These are phyloP conservation scores for Pestalotiopsis fici DNA, from an alignment of 2,329 filamentous ascomycete species.

Conservation along the genomic window DNA sequence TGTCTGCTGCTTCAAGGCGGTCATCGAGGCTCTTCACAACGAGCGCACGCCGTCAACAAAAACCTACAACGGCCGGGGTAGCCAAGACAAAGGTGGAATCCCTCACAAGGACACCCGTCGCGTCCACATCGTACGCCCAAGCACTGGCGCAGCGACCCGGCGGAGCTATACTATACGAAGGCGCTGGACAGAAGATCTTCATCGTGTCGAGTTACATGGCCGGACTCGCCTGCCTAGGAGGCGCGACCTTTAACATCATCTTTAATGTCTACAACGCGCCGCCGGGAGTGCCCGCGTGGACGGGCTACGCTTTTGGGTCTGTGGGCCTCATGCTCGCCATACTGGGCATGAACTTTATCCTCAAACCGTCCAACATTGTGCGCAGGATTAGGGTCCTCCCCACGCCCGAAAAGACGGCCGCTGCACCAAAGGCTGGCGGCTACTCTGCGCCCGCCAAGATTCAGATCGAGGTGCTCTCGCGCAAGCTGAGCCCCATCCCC, in stretches of 20 bases:
- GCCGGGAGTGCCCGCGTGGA: constrained; percentile 54
- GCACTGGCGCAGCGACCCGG: constrained; percentile 56
- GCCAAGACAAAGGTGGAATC: constrained; percentile 9
- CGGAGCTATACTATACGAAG: constrained; percentile 64
- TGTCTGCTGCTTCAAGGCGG: neutral
- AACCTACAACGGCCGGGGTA: neutral
- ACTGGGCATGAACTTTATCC: constrained; percentile 61
- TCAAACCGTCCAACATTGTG: constrained; percentile 60
- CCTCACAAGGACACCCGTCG: constrained; percentile 16
- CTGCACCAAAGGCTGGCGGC: constrained; percentile 10
- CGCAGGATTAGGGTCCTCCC: constrained; percentile 58
- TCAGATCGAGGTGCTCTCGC: constrained; percentile 53
- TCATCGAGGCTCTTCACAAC: neutral
- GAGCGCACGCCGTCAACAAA: neutral
- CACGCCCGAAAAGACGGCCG: constrained; percentile 14
- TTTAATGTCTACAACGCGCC: constrained; percentile 49
- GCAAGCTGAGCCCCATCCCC: constrained; percentile 45
- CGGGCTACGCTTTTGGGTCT: constrained; percentile 56
- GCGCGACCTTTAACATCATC: constrained; percentile 52
- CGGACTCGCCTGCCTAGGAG: constrained; percentile 53
- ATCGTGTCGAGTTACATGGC: constrained; percentile 60
- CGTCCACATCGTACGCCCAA: constrained; percentile 47
- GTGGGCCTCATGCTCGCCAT: constrained; percentile 61
- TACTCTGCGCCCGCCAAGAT: constrained; percentile 31
- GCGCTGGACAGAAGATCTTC: constrained; percentile 64